phyloP scores from a whole-genome alignment of 2,329 filamentous ascomycete genomes.

The Corniculantispora saksenae region DNA sequence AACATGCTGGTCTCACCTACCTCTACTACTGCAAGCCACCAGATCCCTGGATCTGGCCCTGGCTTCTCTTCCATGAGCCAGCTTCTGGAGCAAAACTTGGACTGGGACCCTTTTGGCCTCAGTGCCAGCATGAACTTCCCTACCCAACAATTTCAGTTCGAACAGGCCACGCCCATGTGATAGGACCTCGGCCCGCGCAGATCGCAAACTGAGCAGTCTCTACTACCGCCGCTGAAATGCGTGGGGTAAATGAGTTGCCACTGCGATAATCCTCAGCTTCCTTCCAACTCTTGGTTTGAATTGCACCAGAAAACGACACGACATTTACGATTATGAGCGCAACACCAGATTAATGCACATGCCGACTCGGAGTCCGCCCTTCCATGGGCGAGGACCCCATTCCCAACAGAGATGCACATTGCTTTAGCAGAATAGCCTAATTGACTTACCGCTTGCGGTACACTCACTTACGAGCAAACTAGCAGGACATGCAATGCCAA shows the following conservation, averaged over 20 bases:
- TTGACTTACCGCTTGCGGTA: slow-evolving; percentile 17
- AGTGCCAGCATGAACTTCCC: slow-evolving; percentile 96
- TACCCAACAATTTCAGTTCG: slow-evolving; percentile 76
- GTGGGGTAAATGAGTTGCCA: neutral
- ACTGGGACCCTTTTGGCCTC: slow-evolving; percentile 90
- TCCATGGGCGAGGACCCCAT: neutral
- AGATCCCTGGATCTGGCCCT: slow-evolving; percentile 31
- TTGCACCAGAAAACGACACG: slow-evolving; percentile 4
- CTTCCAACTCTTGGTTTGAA: neutral
- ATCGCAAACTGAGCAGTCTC: neutral
- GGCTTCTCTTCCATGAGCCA: slow-evolving; percentile 66
- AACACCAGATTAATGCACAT: slow-evolving; percentile 9
- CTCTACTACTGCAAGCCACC: slow-evolving; percentile 34
- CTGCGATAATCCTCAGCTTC: neutral
- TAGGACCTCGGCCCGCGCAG: slow-evolving; percentile 27
- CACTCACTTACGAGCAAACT: slow-evolving; percentile 14
- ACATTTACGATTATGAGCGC: slow-evolving; percentile 14
- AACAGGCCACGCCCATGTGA: slow-evolving; percentile 55
- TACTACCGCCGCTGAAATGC: neutral
- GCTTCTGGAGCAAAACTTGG: slow-evolving; percentile 75
- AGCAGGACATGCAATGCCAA: neutral
- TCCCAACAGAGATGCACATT: slow-evolving; percentile 2
- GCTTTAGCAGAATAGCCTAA: slow-evolving; percentile 20
- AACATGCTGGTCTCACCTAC: slow-evolving; percentile 46
- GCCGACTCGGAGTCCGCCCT: neutral